Conservation (phyloP, 768 basidiomycete species). For the Leccinum uliginosum region DNA sequence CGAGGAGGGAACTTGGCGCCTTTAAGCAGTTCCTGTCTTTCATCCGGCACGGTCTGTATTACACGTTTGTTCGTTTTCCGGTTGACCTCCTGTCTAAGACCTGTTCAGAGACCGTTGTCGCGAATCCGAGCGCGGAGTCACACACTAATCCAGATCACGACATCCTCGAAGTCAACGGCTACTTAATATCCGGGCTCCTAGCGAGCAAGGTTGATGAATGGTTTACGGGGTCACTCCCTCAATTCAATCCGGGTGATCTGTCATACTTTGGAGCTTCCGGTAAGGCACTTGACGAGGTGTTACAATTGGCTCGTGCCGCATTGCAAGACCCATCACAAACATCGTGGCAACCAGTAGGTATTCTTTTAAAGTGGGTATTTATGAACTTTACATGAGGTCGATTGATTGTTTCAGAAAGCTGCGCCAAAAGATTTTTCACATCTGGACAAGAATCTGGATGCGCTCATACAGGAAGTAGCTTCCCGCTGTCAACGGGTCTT, state of each 20-base stretch:
- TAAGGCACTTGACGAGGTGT: conserved; percentile 31
- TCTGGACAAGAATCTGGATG: conserved; percentile 66
- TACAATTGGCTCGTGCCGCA: conserved; percentile 47
- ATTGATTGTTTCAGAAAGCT: conserved; percentile 39
- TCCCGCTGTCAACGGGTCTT: conserved; percentile 59
- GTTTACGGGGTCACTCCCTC: conserved; percentile 58
- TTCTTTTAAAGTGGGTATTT: conserved; percentile 24
- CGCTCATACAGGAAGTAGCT: conserved; percentile 59
- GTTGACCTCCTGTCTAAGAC: conserved; percentile 15
- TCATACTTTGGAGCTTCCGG: conserved; percentile 22
- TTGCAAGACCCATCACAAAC: conserved; percentile 44
- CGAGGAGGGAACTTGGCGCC: conserved; percentile 62
- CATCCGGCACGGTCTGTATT: conserved; percentile 62
- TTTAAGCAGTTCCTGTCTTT: conserved; percentile 80
- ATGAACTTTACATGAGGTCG: conserved; percentile 23
- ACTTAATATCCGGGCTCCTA: conserved; percentile 67
- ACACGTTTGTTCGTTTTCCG: conserved; percentile 5
- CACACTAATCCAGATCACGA: conserved; percentile 54
- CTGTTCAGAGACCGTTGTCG: conserved; percentile 42
- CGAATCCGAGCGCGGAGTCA: conserved; percentile 50
- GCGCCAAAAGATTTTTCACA: conserved; percentile 48
- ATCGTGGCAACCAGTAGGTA: conserved; percentile 52
- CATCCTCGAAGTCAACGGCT: conserved; percentile 75
- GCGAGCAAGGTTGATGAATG: conserved; percentile 72
- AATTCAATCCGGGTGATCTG: conserved; percentile 32